A percentile compares a stretch with the other conserved stretches of the same genome.
Evolutionary conservation across 768 basidiomycete species (phyloP).

Genomic region (Megacollybia marginata): DNA sequence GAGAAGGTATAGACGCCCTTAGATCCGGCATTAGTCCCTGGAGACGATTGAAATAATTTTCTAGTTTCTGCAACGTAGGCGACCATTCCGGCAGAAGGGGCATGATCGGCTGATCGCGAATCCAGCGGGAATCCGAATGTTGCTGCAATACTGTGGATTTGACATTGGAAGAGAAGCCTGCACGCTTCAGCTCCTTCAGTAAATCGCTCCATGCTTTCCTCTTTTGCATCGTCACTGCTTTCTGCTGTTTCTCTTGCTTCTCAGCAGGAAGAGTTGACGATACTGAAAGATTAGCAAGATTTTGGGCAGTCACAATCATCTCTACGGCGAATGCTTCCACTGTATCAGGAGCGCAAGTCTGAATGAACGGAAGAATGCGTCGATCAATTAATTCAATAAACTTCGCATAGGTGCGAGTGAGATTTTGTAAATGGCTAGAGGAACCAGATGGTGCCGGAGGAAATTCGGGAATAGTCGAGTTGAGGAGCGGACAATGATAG

Average conservation of each 20-base stretch:
- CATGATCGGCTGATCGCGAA: conserved; percentile 54
- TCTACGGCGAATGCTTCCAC: conserved; percentile 53
- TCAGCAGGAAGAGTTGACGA: conserved; percentile 36
- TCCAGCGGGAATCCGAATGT: conserved; percentile 50
- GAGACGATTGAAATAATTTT: conserved; percentile 61
- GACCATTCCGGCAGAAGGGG: conserved; percentile 13
- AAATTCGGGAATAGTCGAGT: neutral
- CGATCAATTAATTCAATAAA: conserved; percentile 38
- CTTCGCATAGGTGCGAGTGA: conserved; percentile 41
- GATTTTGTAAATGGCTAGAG: conserved; percentile 36
- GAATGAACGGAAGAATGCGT: conserved; percentile 35
- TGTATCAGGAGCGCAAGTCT: conserved; percentile 26
- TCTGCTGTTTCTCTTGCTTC: conserved; percentile 54
- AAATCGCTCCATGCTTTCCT: conserved; percentile 87
- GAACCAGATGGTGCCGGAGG: neutral
- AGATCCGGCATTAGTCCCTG: conserved; percentile 59
- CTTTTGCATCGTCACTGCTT: conserved; percentile 75
- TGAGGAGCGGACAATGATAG: neutral
- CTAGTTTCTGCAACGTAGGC: conserved; percentile 32
- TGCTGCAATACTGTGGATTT: conserved; percentile 61
- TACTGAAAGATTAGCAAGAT: conserved; percentile 41
- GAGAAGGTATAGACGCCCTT: conserved; percentile 50
- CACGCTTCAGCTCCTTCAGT: conserved; percentile 77
- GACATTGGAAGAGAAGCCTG: conserved; percentile 66
- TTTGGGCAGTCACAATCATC: conserved; percentile 55